A percentile compares a stretch with the other conserved stretches of the same genome.
phyloP scores from a whole-genome alignment of 768 basidiomycete species.

The Kwoniella heveanensis region DNA sequence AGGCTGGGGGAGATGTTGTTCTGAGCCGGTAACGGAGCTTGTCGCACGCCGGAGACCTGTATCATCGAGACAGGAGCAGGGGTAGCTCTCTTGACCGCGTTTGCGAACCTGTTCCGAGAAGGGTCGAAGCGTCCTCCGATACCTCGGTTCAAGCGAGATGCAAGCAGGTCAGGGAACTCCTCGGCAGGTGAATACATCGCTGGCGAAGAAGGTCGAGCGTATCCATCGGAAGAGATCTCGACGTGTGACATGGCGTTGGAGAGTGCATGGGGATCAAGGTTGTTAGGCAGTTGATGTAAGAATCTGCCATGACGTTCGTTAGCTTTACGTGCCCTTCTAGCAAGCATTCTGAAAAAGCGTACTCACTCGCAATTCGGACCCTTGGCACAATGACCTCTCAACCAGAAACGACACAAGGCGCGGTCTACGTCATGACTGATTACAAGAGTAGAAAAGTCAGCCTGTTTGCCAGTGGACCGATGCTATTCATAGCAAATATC shows the following conservation, averaged over 20 bases:
- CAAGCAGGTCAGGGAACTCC: slow-evolving; percentile 54
- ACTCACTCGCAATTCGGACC: slow-evolving; percentile 82
- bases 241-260: slow-evolving; percentile 53
- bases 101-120: slow-evolving; percentile 81
- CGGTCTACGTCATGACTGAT: slow-evolving; percentile 91
- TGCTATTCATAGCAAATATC: too few species aligned
- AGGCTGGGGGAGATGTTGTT: slow-evolving; percentile 11
- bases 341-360: background rate
- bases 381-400: slow-evolving; percentile 94
- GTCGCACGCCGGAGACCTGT: slow-evolving; percentile 32
- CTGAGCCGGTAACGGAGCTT: slow-evolving; percentile 12
- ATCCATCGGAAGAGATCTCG: slow-evolving; percentile 50
- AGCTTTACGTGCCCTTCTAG: background rate
- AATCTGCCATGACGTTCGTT: too few species aligned
- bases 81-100: slow-evolving; percentile 77
- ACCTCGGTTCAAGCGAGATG: slow-evolving; percentile 31
- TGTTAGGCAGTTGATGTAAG: slow-evolving; percentile 83
- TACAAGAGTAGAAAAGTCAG: slow-evolving; percentile 1
- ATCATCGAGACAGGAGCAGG: slow-evolving; percentile 31
- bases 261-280: slow-evolving; percentile 64
- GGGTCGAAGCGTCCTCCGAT: slow-evolving; percentile 67
- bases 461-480: too few species aligned
- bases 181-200: slow-evolving; percentile 33
- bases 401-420: slow-evolving; percentile 94
- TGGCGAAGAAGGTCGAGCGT: slow-evolving; percentile 38